Evolutionary conservation across 2,329 filamentous ascomycete species (phyloP).

Genomic region (Teratosphaeria gauchensis): DNA sequence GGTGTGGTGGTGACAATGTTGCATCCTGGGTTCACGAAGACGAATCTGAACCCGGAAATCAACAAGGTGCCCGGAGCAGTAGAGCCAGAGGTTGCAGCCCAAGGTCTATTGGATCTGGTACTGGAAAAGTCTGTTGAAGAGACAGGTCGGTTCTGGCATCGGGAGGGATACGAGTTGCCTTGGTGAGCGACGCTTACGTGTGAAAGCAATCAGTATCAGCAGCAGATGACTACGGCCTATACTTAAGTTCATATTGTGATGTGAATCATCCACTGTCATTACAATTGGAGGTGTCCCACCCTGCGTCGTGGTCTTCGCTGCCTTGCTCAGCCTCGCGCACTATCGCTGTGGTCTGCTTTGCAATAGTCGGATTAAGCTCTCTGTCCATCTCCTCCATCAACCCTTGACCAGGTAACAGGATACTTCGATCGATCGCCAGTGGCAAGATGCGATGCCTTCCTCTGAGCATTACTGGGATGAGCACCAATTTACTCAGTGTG

Average conservation of each 20-base stretch:
- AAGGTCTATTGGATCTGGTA: conserved; percentile 34
- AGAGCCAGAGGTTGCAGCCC: conserved; percentile 35
- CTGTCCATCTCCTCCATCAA: conserved; percentile 1
- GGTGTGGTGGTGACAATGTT: conserved; percentile 33
- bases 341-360: neutral
- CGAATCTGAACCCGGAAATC: conserved; percentile 21
- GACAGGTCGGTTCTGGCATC: conserved; percentile 37
- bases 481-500: conserved; percentile 52
- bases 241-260: neutral
- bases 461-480: conserved; percentile 53
- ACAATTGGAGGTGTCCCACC: neutral
- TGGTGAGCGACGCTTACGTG: conserved; percentile 24
- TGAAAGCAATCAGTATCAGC: neutral
- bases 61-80: conserved; percentile 28
- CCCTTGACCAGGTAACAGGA: conserved; percentile 43
- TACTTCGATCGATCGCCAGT: conserved; percentile 55
- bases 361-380: neutral
- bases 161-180: conserved; percentile 34
- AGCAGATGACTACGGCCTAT: neutral
- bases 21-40: conserved; percentile 38
- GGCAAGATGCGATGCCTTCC: conserved; percentile 52
- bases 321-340: neutral
- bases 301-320: neutral
- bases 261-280: neutral
- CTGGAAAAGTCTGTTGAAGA: conserved; percentile 31